Percentiles rank a stretch among this genome's conserved stretches.
These are phyloP conservation scores for Silene latifolia DNA, from an alignment of 148 eudicot species.

Conservation along the genomic window DNA sequence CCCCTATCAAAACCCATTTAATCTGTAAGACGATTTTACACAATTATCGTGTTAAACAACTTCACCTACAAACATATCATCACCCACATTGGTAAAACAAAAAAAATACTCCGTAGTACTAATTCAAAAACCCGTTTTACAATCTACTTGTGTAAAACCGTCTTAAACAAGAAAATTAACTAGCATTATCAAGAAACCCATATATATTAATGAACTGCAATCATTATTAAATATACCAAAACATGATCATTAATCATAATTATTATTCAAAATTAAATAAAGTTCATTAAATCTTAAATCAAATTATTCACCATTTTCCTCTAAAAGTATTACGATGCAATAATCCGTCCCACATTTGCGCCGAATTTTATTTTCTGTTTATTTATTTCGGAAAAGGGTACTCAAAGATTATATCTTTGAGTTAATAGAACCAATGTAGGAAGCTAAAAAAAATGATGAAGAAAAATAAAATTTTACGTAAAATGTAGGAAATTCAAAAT, in stretches of 20 bases:
- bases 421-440: background rate
- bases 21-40: background rate
- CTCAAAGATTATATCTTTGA: background rate
- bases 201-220: background rate
- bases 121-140: background rate
- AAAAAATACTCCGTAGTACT: background rate
- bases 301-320: constrained; percentile 48
- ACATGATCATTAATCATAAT: background rate
- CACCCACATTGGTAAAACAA: background rate
- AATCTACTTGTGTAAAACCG: background rate
- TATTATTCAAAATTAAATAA: background rate
- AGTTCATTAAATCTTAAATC: too few species aligned
- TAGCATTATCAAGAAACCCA: too few species aligned
- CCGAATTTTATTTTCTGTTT: background rate
- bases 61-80: too few species aligned
- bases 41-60: too few species aligned
- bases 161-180: background rate
- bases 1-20: background rate
- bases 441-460: background rate
- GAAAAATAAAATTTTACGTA: background rate
- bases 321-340: constrained; percentile 54
- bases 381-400: constrained; percentile 6
- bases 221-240: background rate
- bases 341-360: constrained; percentile 52
- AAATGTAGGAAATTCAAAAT: background rate